phyloP scores from a whole-genome alignment of 305 asterid genomes.

The Andrographis paniculata region DNA sequence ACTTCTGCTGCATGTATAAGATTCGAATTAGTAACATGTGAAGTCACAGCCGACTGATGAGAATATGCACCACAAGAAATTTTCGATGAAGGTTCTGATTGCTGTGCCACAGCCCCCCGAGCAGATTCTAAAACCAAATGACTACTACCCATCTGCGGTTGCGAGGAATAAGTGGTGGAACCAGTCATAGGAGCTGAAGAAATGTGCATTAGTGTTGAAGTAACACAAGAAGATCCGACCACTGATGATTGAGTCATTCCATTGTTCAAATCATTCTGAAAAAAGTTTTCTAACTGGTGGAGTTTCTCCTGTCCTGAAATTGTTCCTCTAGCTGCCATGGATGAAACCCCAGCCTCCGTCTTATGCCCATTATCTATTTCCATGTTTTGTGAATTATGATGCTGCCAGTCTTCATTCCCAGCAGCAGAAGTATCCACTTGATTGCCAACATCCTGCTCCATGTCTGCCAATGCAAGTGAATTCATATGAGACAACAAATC shows the following conservation, averaged over 20 bases:
- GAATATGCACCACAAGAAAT: conserved; percentile 24
- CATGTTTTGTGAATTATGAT: conserved; percentile 35
- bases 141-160: conserved; percentile 31
- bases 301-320: conserved; percentile 44
- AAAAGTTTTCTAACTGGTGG: conserved; percentile 49
- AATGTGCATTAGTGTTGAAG: conserved; percentile 64
- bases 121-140: conserved; percentile 25
- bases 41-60: conserved; percentile 27
- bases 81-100: conserved; percentile 32
- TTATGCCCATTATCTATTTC: conserved; percentile 41
- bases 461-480: conserved; percentile 87
- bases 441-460: conserved; percentile 51
- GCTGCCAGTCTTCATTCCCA: conserved; percentile 41
- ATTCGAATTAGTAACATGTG: conserved; percentile 31
- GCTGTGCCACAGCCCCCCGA: conserved; percentile 29
- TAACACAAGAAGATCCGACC: conserved; percentile 61
- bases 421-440: conserved; percentile 43
- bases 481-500: conserved; percentile 62
- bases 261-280: conserved; percentile 56
- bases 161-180: conserved; percentile 62
- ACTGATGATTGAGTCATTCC: conserved; percentile 73
- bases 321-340: conserved; percentile 30
- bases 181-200: conserved; percentile 66
- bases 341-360: conserved; percentile 34
- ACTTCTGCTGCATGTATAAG: conserved; percentile 28